Conservation (phyloP, 169 alveolate genomes). For the Plasmodium billcollinsi region DNA sequence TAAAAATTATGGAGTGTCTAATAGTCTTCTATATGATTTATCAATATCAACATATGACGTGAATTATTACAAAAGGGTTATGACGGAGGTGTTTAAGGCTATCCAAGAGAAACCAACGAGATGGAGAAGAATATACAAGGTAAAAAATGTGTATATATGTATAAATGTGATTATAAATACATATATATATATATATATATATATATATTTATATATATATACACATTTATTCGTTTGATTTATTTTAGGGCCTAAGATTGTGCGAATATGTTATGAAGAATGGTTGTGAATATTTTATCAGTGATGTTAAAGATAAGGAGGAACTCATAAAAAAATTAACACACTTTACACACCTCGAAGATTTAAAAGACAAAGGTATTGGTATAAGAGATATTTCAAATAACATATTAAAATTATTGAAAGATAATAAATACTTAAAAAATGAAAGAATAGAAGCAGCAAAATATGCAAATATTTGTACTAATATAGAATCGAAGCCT, state of each 20-base stretch:
- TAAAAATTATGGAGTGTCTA: constrained; percentile 71
- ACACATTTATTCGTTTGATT: neutral
- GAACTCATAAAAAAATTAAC: constrained; percentile 59
- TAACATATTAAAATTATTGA: constrained; percentile 32
- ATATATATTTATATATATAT: neutral
- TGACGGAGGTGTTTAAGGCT: constrained; percentile 58
- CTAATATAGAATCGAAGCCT: constrained; percentile 61
- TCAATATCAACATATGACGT: constrained; percentile 72
- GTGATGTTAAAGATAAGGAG: constrained; percentile 69
- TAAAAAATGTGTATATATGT: neutral
- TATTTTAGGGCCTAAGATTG: constrained; percentile 26
- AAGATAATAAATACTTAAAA: constrained; percentile 54
- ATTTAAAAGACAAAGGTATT: constrained; percentile 54
- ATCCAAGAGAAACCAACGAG: constrained; percentile 70
- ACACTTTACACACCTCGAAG: constrained; percentile 60
- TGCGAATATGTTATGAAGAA: constrained; percentile 74
- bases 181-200: neutral
- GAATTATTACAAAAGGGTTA: constrained; percentile 50
- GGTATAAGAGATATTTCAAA: constrained; percentile 74
- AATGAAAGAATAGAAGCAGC: constrained; percentile 77
- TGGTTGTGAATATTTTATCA: constrained; percentile 72
- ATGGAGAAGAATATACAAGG: constrained; percentile 74
- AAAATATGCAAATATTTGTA: constrained; percentile 68
- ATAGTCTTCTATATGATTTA: constrained; percentile 59
- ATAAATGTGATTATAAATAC: neutral